Evolutionary conservation across 257 asterid species (phyloP), one percentile per base, ranked within the genome.

Genomic region (Mentha longifolia): DNA sequence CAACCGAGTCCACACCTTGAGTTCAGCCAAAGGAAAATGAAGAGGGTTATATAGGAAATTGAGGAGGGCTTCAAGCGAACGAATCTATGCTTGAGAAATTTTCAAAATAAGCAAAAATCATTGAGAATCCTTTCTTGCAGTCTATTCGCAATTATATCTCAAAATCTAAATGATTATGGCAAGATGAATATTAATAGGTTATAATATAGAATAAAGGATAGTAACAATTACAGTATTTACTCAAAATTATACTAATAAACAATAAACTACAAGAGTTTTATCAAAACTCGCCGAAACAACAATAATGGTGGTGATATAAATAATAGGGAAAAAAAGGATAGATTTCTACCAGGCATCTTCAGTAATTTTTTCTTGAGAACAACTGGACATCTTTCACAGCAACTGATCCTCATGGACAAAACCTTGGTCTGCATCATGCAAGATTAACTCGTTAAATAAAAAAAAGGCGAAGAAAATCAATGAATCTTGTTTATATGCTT

Each of bases 341-440:
- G 25, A 8, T 17, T 33, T 20, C 3, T 74, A 79, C 84, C 82
- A 13, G 63, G 60, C 74, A 79, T 59, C 39, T 71, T 77, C 41
- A 62, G 46, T 25, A 82, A 10, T 19, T 68, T 68, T n/a, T 67
- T 50, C 77, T 71, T 49, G 37, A 79, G n/a, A 47, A 6, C 3
- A 42, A 17, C 43, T 4, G 76, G 80, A 19, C 82, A 82, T 2
- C 10, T 5, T 31, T 46, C 65, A 15, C 84, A 82, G 76, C 84
- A 76, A 61, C 47, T 74, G 47, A 77, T 57, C 1, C 76, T 22
- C 42, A 79, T 68, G 57, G 74, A 67, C 54, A 82, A 41, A 54
- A 70, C 55, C 65, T 66, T 70, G 11, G 60, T 65, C 84, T 76
- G 74, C 76, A 54, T 6, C 60, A 51, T 3, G 68, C 31, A 35